phyloP scores from a whole-genome alignment of 768 basidiomycete genomes.

The Neoboletus brunneissimus region DNA sequence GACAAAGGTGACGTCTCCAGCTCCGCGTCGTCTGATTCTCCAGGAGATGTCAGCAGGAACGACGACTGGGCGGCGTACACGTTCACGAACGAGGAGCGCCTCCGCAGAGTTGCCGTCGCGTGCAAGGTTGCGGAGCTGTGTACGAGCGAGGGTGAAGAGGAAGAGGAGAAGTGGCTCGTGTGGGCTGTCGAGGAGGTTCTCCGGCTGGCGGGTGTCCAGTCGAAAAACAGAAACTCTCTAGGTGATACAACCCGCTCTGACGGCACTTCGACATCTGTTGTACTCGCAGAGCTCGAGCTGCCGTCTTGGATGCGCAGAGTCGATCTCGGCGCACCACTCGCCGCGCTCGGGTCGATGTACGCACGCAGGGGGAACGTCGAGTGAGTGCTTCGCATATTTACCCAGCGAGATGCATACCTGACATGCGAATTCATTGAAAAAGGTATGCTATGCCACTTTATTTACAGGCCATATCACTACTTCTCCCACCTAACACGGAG shows the following conservation, averaged over 20 bases:
- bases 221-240: not conserved
- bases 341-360: slow-evolving; percentile 63
- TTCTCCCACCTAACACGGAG: slow-evolving; percentile 44
- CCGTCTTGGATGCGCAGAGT: slow-evolving; percentile 58
- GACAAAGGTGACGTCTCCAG: slow-evolving; percentile 8
- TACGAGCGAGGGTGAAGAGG: slow-evolving; percentile 29
- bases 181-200: slow-evolving; percentile 45
- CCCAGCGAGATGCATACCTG: not conserved
- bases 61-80: slow-evolving; percentile 23
- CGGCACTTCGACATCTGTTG: slow-evolving; percentile 14
- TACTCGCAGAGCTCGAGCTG: slow-evolving; percentile 51
- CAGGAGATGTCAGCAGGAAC: not conserved
- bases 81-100: slow-evolving; percentile 37
- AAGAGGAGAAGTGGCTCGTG: slow-evolving; percentile 44
- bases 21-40: not conserved
- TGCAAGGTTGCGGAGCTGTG: slow-evolving; percentile 45
- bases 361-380: slow-evolving; percentile 52
- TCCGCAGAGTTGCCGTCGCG: slow-evolving; percentile 44
- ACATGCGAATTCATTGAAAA: not conserved
- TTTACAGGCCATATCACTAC: slow-evolving; percentile 59
- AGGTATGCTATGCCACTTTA: slow-evolving; percentile 68
- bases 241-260: not conserved
- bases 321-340: slow-evolving; percentile 66
- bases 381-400: slow-evolving; percentile 8
- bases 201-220: slow-evolving; percentile 21